These are phyloP conservation scores for Colletotrichum eremochloae DNA, from an alignment of 2,329 filamentous ascomycete genomes.

Conservation along the genomic window DNA sequence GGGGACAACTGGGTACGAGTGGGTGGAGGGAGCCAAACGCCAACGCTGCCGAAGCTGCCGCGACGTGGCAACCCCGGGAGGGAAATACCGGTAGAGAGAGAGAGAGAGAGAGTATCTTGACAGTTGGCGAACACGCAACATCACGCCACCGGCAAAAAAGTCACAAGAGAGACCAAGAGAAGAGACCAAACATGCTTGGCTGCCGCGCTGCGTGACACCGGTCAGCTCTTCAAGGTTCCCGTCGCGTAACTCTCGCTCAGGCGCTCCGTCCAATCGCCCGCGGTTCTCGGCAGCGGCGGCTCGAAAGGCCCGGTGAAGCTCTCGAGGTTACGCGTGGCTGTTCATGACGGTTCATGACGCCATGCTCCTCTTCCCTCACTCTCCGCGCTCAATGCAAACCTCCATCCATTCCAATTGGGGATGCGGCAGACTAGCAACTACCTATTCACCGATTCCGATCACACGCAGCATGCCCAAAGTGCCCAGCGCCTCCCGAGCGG, in stretches of 20 bases:
- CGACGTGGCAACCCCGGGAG: not conserved
- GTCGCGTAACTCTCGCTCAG: constrained; percentile 8
- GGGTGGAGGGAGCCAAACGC: not conserved
- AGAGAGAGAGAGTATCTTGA: not conserved
- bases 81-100: no score
- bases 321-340: not conserved
- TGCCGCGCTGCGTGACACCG: not conserved
- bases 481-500: constrained; percentile 33
- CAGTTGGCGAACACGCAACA: not conserved
- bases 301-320: not conserved
- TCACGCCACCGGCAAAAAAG: not conserved
- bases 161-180: no score
- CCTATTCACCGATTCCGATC: constrained; percentile 17
- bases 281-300: constrained; percentile 11
- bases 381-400: not conserved
- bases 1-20: no score
- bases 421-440: no score
- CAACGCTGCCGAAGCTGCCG: not conserved
- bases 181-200: not conserved
- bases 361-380: not conserved
- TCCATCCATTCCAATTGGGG: not conserved
- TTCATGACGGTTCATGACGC: constrained; percentile 6
- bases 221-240: constrained; percentile 37
- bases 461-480: constrained; percentile 17
- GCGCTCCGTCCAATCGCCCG: constrained; percentile 15